Evolutionary conservation across 169 alveolate species (phyloP).

Genomic region (Cyclospora cayetanensis): DNA sequence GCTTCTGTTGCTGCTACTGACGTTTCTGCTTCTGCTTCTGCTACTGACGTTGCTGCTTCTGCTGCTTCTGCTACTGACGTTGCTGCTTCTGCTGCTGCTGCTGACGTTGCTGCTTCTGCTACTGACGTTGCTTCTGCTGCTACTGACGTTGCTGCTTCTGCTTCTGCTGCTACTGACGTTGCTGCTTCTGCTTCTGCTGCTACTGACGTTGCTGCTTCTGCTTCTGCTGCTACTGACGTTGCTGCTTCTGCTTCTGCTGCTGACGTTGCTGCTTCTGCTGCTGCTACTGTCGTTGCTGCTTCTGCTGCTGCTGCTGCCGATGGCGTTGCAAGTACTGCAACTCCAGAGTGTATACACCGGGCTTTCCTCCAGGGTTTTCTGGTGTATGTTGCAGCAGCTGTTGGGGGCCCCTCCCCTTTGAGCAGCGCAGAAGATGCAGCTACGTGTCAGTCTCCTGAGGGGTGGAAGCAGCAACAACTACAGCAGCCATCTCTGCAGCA

Average conservation of each 20-base stretch:
- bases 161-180: not conserved
- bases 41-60: not conserved
- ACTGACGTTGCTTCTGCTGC: not conserved
- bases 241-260: no score
- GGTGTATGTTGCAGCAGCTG: slow-evolving; percentile 6
- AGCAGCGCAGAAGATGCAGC: not conserved
- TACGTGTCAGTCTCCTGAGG: not conserved
- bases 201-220: not conserved
- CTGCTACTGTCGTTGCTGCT: not conserved
- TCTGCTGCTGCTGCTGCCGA: not conserved
- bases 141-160: not conserved
- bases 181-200: not conserved
- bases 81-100: slow-evolving; percentile 4
- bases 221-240: no score
- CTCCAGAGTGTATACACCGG: not conserved
- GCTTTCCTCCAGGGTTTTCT: not conserved
- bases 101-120: not conserved
- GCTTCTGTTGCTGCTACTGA: not conserved
- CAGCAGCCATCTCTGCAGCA: no score
- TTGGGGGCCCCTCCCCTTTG: not conserved
- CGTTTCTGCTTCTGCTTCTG: not conserved
- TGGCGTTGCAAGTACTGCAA: not conserved
- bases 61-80: not conserved
- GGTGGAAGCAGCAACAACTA: not conserved
- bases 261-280: not conserved